Evolutionary conservation across 1,284 basidiomycete genomes (phyloP), one percentile per base, ranked within the genome.

Genomic region (Agroathelia rolfsii): DNA sequence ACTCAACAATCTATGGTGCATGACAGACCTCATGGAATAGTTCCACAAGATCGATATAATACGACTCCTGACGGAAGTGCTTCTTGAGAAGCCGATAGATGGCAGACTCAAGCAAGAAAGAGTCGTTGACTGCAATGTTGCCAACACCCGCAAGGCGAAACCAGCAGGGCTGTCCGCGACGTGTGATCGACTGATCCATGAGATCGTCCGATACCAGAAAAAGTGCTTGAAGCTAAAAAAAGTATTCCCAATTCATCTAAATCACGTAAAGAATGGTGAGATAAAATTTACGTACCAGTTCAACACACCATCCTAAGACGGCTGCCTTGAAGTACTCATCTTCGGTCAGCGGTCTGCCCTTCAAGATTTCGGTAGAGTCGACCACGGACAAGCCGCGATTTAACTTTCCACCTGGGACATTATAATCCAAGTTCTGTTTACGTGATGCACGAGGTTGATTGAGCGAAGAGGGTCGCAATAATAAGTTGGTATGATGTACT

Each of bases 141-240:
- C 69, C 80, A 36, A 98, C 78, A 16, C 64, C 60, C 11, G 78
- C 74, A 22, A 79, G 58, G 40, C 75, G 72, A 65, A 94, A 98
- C 87, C 89, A 98, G 62, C 94, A 98, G 0, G 93, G 87, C 55
- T 97, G 93, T n/a, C 87, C 84, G n/a, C 94, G 80, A 24, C 95
- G 84, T 5, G 93, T 98, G 48, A 95, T 78, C 31, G 82, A 88
- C 15, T 72, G 59, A 56, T 98, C 95, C 93, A 97, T 98, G 57
- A 98, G 93, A 58, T 98, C 94, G 60, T 98, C 94, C 14, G 90
- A 78, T 36, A 98, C 93, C 36, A 98, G 76, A 76, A 97, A 97
- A 64, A 86, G 97, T 0, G 92, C 90, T 81, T 98, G 95, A 10
- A 97, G 74, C 87, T 94, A 51, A 25, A 8, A 9, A 8, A 28